Evolutionary conservation across 202 grass and related monocot species (phyloP).

Genomic region (Schoenoplectus triqueter): DNA sequence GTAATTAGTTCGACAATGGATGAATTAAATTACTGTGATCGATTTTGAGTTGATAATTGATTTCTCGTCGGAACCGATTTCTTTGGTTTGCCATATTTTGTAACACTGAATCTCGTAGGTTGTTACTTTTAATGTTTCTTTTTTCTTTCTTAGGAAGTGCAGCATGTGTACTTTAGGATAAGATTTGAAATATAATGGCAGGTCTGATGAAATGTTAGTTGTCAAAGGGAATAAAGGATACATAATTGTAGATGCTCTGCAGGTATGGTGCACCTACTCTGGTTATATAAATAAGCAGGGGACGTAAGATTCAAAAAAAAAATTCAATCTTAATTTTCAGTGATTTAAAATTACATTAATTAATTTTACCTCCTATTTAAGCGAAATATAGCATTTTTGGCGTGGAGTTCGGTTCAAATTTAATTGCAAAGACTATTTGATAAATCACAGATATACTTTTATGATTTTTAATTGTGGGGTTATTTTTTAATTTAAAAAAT

Average conservation of each 20-base stretch:
- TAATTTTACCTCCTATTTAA: no score
- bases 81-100: not conserved
- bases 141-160: not conserved
- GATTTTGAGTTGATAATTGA: not conserved
- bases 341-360: no score
- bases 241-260: conserved; percentile 4
- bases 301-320: no score
- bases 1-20: not conserved
- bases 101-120: conserved; percentile 1
- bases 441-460: no score
- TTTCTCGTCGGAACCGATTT: conserved; percentile 6
- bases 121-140: not conserved
- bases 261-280: conserved; percentile 1
- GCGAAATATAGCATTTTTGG: no score
- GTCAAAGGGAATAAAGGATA: conserved; percentile 2
- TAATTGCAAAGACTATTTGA: not conserved
- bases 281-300: not conserved
- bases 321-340: no score
- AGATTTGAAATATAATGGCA: not conserved
- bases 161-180: not conserved
- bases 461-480: no score
- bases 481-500: not conserved
- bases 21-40: conserved; percentile 6
- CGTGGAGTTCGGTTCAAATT: not conserved
- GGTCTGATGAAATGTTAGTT: conserved; percentile 26